Evolutionary conservation across 495 filamentous ascomycete genomes (phyloP).

Genomic region (Hypoxylon fuscum): DNA sequence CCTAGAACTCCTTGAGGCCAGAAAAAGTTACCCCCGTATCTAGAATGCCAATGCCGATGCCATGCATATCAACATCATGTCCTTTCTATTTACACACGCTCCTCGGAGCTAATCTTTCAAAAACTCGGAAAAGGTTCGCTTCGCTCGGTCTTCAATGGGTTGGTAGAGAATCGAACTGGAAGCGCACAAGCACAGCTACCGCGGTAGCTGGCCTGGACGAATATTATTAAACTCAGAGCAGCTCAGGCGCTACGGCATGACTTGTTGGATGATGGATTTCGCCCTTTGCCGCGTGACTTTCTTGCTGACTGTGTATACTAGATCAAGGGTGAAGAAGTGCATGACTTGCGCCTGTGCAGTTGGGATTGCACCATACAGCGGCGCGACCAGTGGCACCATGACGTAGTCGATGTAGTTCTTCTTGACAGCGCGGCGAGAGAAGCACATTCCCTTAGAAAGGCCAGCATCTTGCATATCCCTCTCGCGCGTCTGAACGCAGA

Average conservation of each 20-base stretch:
- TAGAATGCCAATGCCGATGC: slow-evolving; percentile 63
- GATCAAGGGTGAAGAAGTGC: slow-evolving; percentile 71
- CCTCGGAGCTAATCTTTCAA: slow-evolving; percentile 46
- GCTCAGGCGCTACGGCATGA: slow-evolving; percentile 50
- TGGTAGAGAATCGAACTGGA: slow-evolving; percentile 43
- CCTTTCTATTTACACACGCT: slow-evolving; percentile 59
- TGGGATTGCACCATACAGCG: slow-evolving; percentile 69
- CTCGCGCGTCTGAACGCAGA: slow-evolving; percentile 65
- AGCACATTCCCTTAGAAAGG: slow-evolving; percentile 65
- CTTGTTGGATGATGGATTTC: slow-evolving; percentile 52
- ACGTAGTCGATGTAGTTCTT: slow-evolving; percentile 64
- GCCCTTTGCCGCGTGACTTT: slow-evolving; percentile 62
- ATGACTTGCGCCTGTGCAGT: slow-evolving; percentile 68
- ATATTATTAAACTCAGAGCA: slow-evolving; percentile 33
- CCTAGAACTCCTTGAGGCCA: slow-evolving; percentile 59
- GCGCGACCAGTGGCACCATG: slow-evolving; percentile 68
- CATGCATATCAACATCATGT: slow-evolving; percentile 64
- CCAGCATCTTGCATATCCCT: slow-evolving; percentile 70
- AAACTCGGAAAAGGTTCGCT: slow-evolving; percentile 41
- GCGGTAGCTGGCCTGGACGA: slow-evolving; percentile 21
- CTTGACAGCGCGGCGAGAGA: slow-evolving; percentile 61
- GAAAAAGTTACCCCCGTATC: slow-evolving; percentile 53
- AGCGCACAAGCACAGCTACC: slow-evolving; percentile 21
- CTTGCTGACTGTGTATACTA: slow-evolving; percentile 74
- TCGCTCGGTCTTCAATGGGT: slow-evolving; percentile 41